Conservation (phyloP, 257 asterid genomes). For the Voacanga thouarsii region DNA sequence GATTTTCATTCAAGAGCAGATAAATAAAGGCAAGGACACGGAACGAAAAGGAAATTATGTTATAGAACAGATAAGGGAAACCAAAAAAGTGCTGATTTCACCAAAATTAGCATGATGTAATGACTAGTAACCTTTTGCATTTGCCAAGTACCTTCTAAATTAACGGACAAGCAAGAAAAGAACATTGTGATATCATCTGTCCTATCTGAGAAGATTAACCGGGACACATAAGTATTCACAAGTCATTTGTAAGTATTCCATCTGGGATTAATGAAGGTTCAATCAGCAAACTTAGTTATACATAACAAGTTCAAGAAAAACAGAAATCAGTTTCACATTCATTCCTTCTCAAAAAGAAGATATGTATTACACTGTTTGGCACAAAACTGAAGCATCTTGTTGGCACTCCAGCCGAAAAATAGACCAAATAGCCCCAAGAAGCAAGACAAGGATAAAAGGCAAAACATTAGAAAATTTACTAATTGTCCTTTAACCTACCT, state of each 20-base stretch:
- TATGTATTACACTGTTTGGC: neutral
- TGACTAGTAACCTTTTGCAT: neutral
- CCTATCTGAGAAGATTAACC: too few species aligned
- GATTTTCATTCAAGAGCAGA: neutral
- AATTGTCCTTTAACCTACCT: constrained; percentile 38
- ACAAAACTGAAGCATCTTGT: neutral
- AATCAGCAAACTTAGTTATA: neutral
- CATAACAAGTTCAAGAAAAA: neutral
- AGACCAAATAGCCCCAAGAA: neutral
- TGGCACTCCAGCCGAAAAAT: neutral
- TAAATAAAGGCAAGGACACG: neutral
- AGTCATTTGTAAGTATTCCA: too few species aligned
- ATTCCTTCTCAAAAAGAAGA: neutral
- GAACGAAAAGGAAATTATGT: neutral
- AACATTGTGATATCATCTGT: neutral
- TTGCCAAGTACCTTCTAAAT: neutral
- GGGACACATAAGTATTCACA: too few species aligned
- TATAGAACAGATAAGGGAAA: neutral
- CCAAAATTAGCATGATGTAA: neutral
- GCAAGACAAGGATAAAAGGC: neutral
- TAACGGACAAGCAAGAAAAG: neutral
- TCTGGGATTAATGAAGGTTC: neutral
- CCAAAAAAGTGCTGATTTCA: neutral
- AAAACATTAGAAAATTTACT: neutral
- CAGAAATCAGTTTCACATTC: neutral